Conservation (phyloP, 306 rosid species). For the Citrullus mucosospermus region DNA sequence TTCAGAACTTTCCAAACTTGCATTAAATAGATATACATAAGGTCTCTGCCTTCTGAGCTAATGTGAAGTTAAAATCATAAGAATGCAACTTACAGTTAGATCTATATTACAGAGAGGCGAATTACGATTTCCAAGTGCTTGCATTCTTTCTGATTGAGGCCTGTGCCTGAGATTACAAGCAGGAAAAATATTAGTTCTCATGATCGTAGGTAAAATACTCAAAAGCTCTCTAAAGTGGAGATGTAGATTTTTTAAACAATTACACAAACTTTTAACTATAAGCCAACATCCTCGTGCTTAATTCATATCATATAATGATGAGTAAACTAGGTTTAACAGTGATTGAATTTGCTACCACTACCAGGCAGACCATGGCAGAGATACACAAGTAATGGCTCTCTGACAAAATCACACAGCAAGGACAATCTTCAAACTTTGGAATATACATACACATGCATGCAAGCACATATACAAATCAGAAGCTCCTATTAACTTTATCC, state of each 20-base stretch:
- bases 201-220: neutral
- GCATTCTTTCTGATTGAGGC: constrained; percentile 56
- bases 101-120: constrained; percentile 62
- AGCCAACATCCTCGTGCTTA: neutral
- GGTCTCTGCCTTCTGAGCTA: neutral
- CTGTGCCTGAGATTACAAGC: constrained; percentile 45
- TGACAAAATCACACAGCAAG: neutral
- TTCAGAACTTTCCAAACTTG: neutral
- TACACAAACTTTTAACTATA: neutral
- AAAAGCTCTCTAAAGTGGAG: neutral
- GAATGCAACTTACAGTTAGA: constrained; percentile 55
- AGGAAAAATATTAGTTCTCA: constrained; percentile 14
- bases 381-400: neutral
- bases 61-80: neutral
- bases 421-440: neutral
- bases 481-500: neutral
- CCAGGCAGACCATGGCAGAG: neutral
- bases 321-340: neutral
- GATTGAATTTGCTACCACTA: neutral
- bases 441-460: neutral
- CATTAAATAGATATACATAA: neutral
- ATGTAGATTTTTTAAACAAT: neutral
- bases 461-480: neutral
- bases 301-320: neutral
- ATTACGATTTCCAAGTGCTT: constrained; percentile 54